Evolutionary conservation across 495 filamentous ascomycete species (phyloP).

Genomic region (Evansstolkia leycettana): DNA sequence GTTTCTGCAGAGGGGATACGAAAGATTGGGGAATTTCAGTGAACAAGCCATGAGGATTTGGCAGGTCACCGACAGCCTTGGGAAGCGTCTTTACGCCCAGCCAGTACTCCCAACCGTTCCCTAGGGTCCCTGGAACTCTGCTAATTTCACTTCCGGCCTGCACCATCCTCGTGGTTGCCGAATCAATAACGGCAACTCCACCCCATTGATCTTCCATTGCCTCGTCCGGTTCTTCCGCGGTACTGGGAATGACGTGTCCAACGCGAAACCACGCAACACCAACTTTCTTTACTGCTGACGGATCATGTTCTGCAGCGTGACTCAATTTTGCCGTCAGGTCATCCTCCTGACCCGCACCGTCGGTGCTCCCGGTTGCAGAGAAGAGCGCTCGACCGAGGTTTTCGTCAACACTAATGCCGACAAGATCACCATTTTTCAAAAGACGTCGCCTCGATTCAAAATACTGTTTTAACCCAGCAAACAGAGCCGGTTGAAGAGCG

Average conservation of each 20-base stretch:
- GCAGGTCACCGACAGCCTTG: constrained; percentile 19
- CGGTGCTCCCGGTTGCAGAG: constrained; percentile 40
- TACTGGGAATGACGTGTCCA: constrained; percentile 49
- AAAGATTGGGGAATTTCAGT: constrained; percentile 36
- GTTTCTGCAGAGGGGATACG: constrained; percentile 55
- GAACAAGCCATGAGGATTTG: constrained; percentile 30
- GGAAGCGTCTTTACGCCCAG: constrained; percentile 55
- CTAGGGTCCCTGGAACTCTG: constrained; percentile 58
- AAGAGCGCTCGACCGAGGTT: constrained; percentile 65
- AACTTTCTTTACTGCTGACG: constrained; percentile 21
- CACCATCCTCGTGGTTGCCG: constrained; percentile 71
- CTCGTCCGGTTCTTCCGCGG: constrained; percentile 43
- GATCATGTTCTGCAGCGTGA: constrained; percentile 15
- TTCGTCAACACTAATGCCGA: constrained; percentile 78
- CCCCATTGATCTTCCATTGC: constrained; percentile 64
- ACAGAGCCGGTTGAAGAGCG: constrained; percentile 67
- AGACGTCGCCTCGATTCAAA: constrained; percentile 70
- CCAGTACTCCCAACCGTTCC: constrained; percentile 78
- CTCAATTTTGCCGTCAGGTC: constrained; percentile 43
- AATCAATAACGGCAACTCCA: constrained; percentile 70
- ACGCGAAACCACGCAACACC: constrained; percentile 87
- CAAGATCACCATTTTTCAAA: constrained; percentile 72
- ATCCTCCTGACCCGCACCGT: constrained; percentile 49
- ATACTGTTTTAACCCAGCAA: constrained; percentile 72
- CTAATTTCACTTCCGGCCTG: constrained; percentile 74